Evolutionary conservation across 306 rosid species (phyloP), one percentile per base, ranked within the genome.

Genomic region (Cucumis melo): DNA sequence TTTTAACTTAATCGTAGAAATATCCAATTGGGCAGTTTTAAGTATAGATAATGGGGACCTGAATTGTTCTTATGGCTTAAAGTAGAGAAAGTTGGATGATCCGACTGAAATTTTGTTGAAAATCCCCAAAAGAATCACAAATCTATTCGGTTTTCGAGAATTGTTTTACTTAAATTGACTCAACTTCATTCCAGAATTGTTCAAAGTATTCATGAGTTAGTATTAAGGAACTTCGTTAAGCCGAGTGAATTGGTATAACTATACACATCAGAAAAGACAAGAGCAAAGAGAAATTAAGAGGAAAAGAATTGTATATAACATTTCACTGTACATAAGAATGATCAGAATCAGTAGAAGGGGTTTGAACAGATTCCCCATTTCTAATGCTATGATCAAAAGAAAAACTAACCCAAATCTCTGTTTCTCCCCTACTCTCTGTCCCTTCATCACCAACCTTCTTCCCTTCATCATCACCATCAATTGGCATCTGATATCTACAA

Each of bases 401-500:
- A 50, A 91, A 80, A 72, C 91, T 88, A 13, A 91, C 88, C 94
- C 89, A 86, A 63, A 90, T 84, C 81, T 83, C 92, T 72, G 88
- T 78, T 53, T 72, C 81, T 20, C 57, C 29, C 53, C 83, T 83
- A 56, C 82, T 82, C 41, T 54, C 88, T 46, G 78, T 71, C 6
- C 44, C 86, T 19, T 73, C 86, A 0, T 71, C 82, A 0, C 75
- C 88, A 8, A 55, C 59, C 83, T 86, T 91, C 84, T 79, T 91
- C 1, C 71, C 84, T 23, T 3, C 76, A 57, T 80, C 85, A 11
- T 51, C 84, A 80, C 88, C 92, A n/a, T 90, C 92, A 53, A 77
- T 75, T 34, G 96, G 97, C 95, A 94, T 87, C 78, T 61, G 83
- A 58, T 74, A 87, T 83, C 99, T 80, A 63, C 97, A 91, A 46